Conservation (phyloP, 345 rosid genomes). For the Heritiera littoralis region DNA sequence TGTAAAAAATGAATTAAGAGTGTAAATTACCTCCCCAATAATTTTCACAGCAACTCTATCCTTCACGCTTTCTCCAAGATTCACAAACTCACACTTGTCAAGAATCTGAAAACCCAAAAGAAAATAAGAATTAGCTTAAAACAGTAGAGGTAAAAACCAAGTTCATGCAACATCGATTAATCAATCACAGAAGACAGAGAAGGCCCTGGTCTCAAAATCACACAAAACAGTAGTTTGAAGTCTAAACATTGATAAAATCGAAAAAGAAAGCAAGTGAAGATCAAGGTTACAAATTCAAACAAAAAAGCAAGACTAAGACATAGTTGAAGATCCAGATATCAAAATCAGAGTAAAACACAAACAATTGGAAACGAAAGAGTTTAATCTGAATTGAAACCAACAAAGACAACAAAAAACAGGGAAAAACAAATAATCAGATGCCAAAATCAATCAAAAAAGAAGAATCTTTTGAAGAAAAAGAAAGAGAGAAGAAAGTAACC, state of each 20-base stretch:
- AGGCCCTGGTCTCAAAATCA: too few species aligned
- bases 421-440: background rate
- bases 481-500: constrained; percentile 37
- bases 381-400: background rate
- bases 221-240: background rate
- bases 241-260: background rate
- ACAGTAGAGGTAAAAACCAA: background rate
- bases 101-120: constrained; percentile 70
- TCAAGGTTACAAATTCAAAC: background rate
- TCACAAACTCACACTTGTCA: constrained; percentile 91
- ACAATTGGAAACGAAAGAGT: background rate
- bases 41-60: constrained; percentile 67
- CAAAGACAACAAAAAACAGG: background rate
- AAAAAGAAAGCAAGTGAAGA: background rate
- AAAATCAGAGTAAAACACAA: background rate
- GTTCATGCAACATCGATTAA: background rate
- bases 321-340: background rate
- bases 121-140: constrained; percentile 13
- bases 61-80: constrained; percentile 99
- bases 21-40: constrained; percentile 53
- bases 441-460: constrained; percentile 1
- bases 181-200: background rate
- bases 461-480: too few species aligned
- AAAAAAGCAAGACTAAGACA: background rate
- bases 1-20: background rate